Base-by-base conservation (phyloP, 2,329 filamentous ascomycete species). In the Knoxdaviesia capensis region DNA sequence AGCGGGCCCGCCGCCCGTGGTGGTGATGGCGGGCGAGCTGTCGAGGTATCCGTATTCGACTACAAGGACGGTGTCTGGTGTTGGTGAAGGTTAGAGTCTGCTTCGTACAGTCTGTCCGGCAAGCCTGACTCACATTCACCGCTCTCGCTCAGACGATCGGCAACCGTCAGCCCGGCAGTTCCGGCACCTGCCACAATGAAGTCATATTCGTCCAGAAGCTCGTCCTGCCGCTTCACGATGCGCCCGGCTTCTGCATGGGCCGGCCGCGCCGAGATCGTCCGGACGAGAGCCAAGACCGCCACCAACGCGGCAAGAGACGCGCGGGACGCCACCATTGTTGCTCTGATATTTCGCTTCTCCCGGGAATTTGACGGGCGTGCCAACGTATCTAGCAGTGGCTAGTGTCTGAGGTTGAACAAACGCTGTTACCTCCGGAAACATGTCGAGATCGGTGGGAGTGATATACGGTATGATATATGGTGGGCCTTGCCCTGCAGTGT, bases 171-270 rank as follows among this genome's bases (percentile, higher is more conserved):
- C 10, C 56, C 55, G 0, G 54, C 46, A 3, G 56, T 54, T 7
- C 56, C 56, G 30, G 55, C 55, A 6, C 56, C 55, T 1, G 55
- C 52, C 32, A 56, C 48, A 29, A 54, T 45, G 40, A 55, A 56
- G 42, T 57, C 44, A 30, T 45, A 48, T 35, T 49, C 46, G 7
- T 46, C 44, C 6, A 39, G 45, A 3, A 48, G 43, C 38, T 45
- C 43, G 7, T 34, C 39, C 35, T 44, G 35, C 20, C 43, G 40
- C 36, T 44, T 44, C 31, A 44, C 28, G 30, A 44, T 30, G 7
- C 37, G 38, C 5, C 37, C 42, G 7, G 38, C 6, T 11, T 41
- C 38, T 7, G 43, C 43, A 36, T 35, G 43, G 6, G 31, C 6
- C 1, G 43, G 39, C 6, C 34, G 31, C 6, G 43, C 39, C 5